Percentiles rank a stretch among this genome's conserved stretches.
Conservation (phyloP, 2,329 filamentous ascomycete genomes). For the Diatrype stigma region DNA sequence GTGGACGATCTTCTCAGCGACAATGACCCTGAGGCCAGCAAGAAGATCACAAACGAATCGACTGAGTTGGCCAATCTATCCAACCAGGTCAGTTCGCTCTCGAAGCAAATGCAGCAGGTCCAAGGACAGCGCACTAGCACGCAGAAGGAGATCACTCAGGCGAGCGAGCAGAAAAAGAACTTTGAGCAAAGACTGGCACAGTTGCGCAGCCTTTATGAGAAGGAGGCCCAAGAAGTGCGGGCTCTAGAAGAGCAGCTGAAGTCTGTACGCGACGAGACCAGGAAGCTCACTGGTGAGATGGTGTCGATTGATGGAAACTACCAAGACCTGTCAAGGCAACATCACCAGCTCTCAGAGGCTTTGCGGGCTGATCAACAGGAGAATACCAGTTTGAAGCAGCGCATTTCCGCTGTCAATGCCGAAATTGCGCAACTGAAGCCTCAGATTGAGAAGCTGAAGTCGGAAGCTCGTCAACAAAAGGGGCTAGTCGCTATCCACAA, state of each 20-base stretch:
- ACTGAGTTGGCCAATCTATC: constrained; percentile 92
- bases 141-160: constrained; percentile 78
- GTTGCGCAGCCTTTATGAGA: constrained; percentile 83
- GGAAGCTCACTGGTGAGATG: constrained; percentile 79
- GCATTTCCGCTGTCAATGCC: constrained; percentile 75
- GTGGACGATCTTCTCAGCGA: constrained; percentile 89
- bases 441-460: constrained; percentile 87
- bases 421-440: constrained; percentile 83
- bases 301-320: constrained; percentile 77
- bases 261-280: constrained; percentile 72
- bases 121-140: constrained; percentile 75
- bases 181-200: constrained; percentile 87
- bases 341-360: constrained; percentile 68
- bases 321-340: constrained; percentile 77
- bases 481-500: constrained; percentile 97
- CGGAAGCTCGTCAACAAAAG: constrained; percentile 90
- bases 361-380: constrained; percentile 86
- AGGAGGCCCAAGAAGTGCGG: constrained; percentile 84
- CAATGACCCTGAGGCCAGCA: constrained; percentile 81
- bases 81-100: constrained; percentile 86
- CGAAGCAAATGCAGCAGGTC: constrained; percentile 91
- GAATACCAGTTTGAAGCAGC: constrained; percentile 80
- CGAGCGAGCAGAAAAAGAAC: constrained; percentile 82
- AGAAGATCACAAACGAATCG: constrained; percentile 82
- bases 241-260: constrained; percentile 79